These are phyloP conservation scores for Tolypocladium pustulatum DNA, from an alignment of 2,329 filamentous ascomycete genomes.

Conservation along the genomic window DNA sequence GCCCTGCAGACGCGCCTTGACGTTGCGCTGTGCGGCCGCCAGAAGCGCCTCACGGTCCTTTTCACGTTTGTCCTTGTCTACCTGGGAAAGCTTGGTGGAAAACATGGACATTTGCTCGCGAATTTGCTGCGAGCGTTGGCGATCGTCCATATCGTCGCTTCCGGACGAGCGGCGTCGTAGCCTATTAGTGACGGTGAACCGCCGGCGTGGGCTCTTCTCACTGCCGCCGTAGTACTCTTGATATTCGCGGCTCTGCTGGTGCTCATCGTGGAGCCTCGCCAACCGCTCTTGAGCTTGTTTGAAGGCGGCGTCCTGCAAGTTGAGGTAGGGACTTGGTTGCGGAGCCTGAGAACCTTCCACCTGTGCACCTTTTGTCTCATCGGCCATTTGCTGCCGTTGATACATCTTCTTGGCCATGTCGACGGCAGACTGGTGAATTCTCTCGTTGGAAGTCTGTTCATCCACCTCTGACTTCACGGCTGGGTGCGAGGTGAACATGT, in stretches of 20 bases:
- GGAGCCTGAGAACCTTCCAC: constrained; percentile 17
- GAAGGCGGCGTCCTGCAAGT: constrained; percentile 78
- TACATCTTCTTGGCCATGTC: constrained; percentile 90
- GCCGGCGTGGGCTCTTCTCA: constrained; percentile 22
- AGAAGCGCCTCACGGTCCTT: constrained; percentile 67
- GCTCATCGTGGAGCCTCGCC: constrained; percentile 66
- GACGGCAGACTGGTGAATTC: constrained; percentile 70
- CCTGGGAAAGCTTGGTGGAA: constrained; percentile 53
- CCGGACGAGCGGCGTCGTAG: constrained; percentile 49
- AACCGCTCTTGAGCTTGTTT: constrained; percentile 76
- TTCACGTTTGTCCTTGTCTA: constrained; percentile 64
- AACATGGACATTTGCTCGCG: constrained; percentile 72
- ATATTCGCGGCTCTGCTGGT: constrained; percentile 50
- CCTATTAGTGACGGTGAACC: constrained; percentile 43
- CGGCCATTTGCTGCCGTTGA: constrained; percentile 52
- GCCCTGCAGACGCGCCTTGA: constrained; percentile 63
- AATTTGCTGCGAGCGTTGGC: constrained; percentile 60
- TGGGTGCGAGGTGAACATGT: constrained; percentile 70
- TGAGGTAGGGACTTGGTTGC: constrained; percentile 46
- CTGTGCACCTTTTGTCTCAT: constrained; percentile 34
- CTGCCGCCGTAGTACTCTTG: constrained; percentile 65
- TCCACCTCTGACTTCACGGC: constrained; percentile 62
- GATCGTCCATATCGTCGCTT: constrained; percentile 59
- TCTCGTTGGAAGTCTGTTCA: constrained; percentile 61
- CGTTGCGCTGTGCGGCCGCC: constrained; percentile 73